These are phyloP conservation scores for Ramaria sp. DNA, from an alignment of 768 basidiomycete species.

Conservation along the genomic window DNA sequence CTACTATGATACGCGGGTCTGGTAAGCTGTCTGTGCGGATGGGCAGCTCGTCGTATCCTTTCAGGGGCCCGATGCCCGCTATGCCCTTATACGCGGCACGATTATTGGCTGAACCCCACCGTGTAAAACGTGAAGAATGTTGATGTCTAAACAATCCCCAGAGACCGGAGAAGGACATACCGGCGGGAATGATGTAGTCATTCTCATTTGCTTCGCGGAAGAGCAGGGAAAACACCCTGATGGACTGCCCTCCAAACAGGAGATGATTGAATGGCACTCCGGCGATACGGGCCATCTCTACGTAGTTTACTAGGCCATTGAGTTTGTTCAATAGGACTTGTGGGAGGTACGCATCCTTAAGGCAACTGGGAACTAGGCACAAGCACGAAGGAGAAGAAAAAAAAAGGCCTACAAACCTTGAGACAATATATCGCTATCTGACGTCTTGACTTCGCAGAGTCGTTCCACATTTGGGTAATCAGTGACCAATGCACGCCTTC, in stretches of 20 bases:
- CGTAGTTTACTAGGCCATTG: conserved; percentile 40
- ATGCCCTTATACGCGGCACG: too few species aligned
- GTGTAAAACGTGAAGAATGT: too few species aligned
- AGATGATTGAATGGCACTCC: conserved; percentile 35
- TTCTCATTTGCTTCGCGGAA: conserved; percentile 32
- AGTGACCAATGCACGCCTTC: conserved; percentile 41
- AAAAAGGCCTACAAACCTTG: background rate
- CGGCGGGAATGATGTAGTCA: conserved; percentile 33
- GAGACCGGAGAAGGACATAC: too few species aligned
- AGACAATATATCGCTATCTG: conserved; percentile 35
- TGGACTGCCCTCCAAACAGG: conserved; percentile 31
- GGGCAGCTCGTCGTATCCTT: too few species aligned
- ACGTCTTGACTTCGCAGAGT: conserved; percentile 31
- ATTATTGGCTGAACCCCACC: too few species aligned
- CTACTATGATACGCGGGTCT: conserved; percentile 37
- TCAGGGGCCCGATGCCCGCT: too few species aligned
- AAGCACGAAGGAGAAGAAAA: conserved; percentile 11
- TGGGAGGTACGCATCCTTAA: conserved; percentile 36
- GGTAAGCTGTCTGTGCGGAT: background rate
- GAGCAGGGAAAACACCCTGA: conserved; percentile 39
- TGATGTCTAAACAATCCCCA: too few species aligned
- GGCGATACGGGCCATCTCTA: conserved; percentile 37
- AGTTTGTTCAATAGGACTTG: conserved; percentile 39
- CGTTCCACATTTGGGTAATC: conserved; percentile 39
- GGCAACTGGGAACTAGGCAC: conserved; percentile 20